phyloP scores from a whole-genome alignment of 495 filamentous ascomycete genomes.

The Geoglossum glabrum region DNA sequence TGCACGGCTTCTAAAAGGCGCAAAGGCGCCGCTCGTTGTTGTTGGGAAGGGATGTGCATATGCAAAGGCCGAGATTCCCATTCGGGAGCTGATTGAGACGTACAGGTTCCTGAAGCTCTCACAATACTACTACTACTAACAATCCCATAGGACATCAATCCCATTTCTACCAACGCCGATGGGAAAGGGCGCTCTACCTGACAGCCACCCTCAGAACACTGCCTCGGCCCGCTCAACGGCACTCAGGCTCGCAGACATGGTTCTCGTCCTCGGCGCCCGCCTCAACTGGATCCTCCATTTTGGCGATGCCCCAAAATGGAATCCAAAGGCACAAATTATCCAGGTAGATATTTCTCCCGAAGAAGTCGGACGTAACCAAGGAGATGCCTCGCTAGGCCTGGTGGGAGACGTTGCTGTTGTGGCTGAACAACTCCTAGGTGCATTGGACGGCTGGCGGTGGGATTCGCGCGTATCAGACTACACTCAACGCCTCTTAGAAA shows the following conservation, averaged over 20 bases:
- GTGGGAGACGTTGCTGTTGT: constrained; percentile 34
- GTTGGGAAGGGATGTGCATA: constrained; percentile 45
- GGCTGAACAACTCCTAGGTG: constrained; percentile 24
- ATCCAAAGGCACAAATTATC: constrained; percentile 28
- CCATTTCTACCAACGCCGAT: constrained; percentile 45
- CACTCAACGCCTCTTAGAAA: constrained; percentile 17
- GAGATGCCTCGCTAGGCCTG: constrained; percentile 27
- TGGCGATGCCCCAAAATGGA: constrained; percentile 39
- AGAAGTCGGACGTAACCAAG: constrained; percentile 31
- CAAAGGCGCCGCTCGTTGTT: constrained; percentile 34
- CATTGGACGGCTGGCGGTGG: constrained; percentile 27
- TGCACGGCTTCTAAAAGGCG: constrained; percentile 26
- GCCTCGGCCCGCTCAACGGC: constrained; percentile 38
- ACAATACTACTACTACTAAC: neutral
- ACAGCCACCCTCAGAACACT: constrained; percentile 33
- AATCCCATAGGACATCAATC: constrained; percentile 22
- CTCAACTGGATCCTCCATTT: constrained; percentile 49
- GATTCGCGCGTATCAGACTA: constrained; percentile 16
- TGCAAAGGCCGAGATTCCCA: constrained; percentile 28
- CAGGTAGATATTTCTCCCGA: constrained; percentile 40
- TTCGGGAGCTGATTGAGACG: constrained; percentile 27
- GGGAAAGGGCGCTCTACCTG: constrained; percentile 40
- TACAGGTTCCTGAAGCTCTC: neutral
- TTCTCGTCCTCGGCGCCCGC: constrained; percentile 37
- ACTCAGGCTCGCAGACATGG: constrained; percentile 35